These are phyloP conservation scores for Daldinia grandis DNA, from an alignment of 495 filamentous ascomycete genomes.

Conservation along the genomic window DNA sequence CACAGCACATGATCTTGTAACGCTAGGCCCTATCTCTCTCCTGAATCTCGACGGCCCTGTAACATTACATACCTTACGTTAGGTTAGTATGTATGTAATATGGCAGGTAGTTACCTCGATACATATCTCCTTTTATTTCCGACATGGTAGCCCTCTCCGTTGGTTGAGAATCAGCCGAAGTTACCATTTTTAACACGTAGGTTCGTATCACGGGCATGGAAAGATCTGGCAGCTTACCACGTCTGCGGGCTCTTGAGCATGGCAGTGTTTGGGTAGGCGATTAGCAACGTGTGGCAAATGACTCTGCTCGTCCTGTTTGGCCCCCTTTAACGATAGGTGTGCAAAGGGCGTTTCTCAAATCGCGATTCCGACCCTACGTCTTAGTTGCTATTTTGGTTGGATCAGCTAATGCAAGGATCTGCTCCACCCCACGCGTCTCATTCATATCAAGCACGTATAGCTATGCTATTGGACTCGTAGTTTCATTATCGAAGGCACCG, in stretches of 20 bases:
- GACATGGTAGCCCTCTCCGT: slow-evolving; percentile 1
- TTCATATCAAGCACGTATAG: slow-evolving; percentile 17
- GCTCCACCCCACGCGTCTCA: slow-evolving; percentile 37
- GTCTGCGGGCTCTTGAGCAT: slow-evolving; percentile 21
- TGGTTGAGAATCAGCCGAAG: slow-evolving; percentile 9
- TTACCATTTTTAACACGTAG: background rate
- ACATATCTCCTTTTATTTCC: slow-evolving; percentile 38
- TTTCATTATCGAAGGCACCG: slow-evolving; percentile 26
- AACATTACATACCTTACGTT: slow-evolving; percentile 1
- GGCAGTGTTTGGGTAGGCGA: slow-evolving; percentile 13
- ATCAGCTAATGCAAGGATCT: slow-evolving; percentile 38
- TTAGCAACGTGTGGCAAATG: slow-evolving; percentile 36
- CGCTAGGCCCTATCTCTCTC: background rate
- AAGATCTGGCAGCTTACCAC: slow-evolving; percentile 25
- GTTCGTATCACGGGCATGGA: slow-evolving; percentile 7
- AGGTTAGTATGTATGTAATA: background rate
- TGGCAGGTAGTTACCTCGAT: no score
- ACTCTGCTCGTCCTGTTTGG: slow-evolving; percentile 25
- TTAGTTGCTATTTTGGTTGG: slow-evolving; percentile 27
- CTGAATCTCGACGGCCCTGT: background rate
- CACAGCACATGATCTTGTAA: slow-evolving; percentile 25
- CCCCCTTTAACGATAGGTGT: slow-evolving; percentile 6
- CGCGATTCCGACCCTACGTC: slow-evolving; percentile 32
- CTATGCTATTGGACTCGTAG: slow-evolving; percentile 25
- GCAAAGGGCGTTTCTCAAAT: slow-evolving; percentile 27